phyloP scores from a whole-genome alignment of 2,329 filamentous ascomycete species.

The Hawksworthiomyces lignivorus region DNA sequence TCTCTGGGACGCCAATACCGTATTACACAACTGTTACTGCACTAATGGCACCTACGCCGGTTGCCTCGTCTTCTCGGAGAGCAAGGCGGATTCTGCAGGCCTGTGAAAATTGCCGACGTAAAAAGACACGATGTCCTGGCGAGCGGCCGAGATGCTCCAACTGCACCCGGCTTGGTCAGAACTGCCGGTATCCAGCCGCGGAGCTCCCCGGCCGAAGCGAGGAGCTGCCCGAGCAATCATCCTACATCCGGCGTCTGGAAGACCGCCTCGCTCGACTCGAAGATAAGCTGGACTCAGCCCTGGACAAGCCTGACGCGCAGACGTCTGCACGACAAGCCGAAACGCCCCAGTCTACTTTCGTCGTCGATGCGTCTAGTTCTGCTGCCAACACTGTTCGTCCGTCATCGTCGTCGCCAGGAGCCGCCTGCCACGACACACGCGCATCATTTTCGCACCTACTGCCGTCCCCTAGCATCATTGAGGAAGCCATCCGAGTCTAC shows the following conservation, averaged over 20 bases:
- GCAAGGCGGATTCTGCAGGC: neutral
- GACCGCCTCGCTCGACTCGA: conserved; percentile 1
- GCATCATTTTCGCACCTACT: too few species aligned
- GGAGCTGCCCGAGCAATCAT: neutral
- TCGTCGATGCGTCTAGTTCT: too few species aligned
- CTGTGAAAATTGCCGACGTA: conserved; percentile 2
- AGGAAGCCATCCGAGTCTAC: neutral
- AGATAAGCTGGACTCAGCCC: neutral
- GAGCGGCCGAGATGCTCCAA: conserved; percentile 2
- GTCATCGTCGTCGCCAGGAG: too few species aligned
- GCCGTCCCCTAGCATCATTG: neutral
- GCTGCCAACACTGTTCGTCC: too few species aligned
- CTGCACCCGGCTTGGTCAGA: conserved; percentile 1
- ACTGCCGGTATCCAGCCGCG: neutral
- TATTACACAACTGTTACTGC: too few species aligned
- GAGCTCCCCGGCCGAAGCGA: neutral
- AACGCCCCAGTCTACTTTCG: too few species aligned
- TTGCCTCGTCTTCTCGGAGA: neutral
- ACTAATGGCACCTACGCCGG: too few species aligned
- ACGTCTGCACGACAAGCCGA: neutral
- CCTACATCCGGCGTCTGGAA: neutral
- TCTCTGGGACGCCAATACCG: too few species aligned
- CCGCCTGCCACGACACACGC: too few species aligned
- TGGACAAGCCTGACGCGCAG: neutral
- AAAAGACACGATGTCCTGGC: conserved; percentile 1